Evolutionary conservation across 352 stramenopile genomes (phyloP), one percentile per base, ranked within the genome.

Genomic region (Globisporangium paddicum): DNA sequence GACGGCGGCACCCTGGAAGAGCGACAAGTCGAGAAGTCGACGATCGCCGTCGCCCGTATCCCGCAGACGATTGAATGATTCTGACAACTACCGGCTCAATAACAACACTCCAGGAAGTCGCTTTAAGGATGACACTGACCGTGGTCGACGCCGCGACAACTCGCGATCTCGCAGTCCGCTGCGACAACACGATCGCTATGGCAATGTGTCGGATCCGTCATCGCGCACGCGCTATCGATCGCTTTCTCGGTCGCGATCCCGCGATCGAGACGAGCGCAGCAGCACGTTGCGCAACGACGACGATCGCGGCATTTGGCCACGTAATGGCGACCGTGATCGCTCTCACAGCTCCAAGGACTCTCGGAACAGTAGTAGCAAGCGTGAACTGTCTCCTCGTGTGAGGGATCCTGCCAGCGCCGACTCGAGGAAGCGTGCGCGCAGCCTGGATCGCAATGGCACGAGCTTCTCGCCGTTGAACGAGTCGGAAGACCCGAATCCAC

Each of bases 141-240:
- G 50, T 8, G 57, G 38, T 32, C 28, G 35, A 23, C 18, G 55
- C 19, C 66, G 58, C 5, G 63, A 71, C 37, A 65, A 67, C 18
- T 57, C 25, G 44, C 60, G 54, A n/a, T 78, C 69, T 1, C 66
- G 65, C 14, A 79, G 69, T 61, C 62, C 69, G 0, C 63, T 59
- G 53, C 42, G 55, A 8, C 61, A 63, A 25, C 64, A n/a, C 46
- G 63, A 80, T 19, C 55, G 42, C 55, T 68, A 73, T 32, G 21
- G 47, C 34, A 62, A 47, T 14, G 56, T 56, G 47, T 37, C 53
- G 3, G 4, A 55, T 28, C 45, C 23, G 8, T 10, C 45, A 14
- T 56, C 54, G 16, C n/a, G 58, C 34, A 50, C 54, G 32, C 44
- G 38, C 3, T 58, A 61, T 41, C 32, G 54, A 1, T 63, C 60